phyloP scores from a whole-genome alignment of 2,329 filamentous ascomycete genomes.

The Fusarium guadeloupense region DNA sequence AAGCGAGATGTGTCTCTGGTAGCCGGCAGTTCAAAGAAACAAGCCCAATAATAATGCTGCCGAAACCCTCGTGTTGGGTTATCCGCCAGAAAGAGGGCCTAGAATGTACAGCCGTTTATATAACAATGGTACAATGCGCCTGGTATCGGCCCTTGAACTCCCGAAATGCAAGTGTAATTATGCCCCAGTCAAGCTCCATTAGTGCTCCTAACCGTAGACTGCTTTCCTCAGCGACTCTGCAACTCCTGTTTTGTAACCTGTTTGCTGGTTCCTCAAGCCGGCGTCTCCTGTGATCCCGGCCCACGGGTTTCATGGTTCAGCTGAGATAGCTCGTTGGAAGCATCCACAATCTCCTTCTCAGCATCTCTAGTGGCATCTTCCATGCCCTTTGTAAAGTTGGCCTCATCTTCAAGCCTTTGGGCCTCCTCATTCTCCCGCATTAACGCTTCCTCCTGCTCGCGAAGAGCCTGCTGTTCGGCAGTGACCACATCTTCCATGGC shows the following conservation, averaged over 20 bases:
- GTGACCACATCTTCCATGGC: constrained; percentile 49
- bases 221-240: constrained; percentile 30
- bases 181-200: constrained; percentile 36
- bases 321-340: constrained; percentile 23
- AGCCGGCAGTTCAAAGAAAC: background rate
- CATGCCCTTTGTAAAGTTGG: constrained; percentile 44
- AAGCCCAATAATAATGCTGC: constrained; percentile 10
- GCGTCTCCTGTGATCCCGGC: constrained; percentile 19
- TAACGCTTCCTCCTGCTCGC: constrained; percentile 61
- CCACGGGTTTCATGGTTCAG: constrained; percentile 13
- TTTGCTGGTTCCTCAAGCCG: constrained; percentile 23
- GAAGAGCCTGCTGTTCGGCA: constrained; percentile 57
- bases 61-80: background rate
- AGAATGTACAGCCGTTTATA: constrained; percentile 29
- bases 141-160: constrained; percentile 37
- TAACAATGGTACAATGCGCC: constrained; percentile 38
- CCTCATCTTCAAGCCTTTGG: constrained; percentile 61
- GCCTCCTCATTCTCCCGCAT: constrained; percentile 65
- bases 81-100: constrained; percentile 4
- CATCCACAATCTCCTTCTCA: constrained; percentile 29
- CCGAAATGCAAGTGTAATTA: constrained; percentile 38
- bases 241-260: constrained; percentile 37
- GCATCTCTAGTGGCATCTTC: constrained; percentile 39
- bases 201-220: constrained; percentile 35
- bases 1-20: constrained; percentile 4